Evolutionary conservation across 441 rosid species (phyloP), one percentile per base, ranked within the genome.

Genomic region (Populus hybrid): DNA sequence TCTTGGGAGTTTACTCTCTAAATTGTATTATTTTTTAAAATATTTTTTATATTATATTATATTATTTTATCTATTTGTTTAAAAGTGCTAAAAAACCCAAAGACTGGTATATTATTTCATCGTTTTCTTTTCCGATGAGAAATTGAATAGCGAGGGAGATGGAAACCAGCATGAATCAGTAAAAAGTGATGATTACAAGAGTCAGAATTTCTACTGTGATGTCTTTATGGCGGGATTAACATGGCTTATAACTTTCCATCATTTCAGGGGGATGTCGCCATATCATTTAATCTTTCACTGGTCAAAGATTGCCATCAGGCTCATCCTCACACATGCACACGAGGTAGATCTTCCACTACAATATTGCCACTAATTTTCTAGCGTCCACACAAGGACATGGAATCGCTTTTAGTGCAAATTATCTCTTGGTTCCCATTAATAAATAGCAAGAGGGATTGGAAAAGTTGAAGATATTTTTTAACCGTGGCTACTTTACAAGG

Each of bases 311-410:
- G 75, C 67, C 24, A 72, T 71, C 69, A 67, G 34, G 24, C 53
- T 68, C 75, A 57, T 34, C 21, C 32, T 5, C 53, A 5, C 50
- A 77, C 75, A 72, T 79, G 78, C 80, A 81, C 57, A 50, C 57
- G 57, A 50, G 57, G 57, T 16, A 50, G 57, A 50, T 50, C 57
- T 50, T 50, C 57, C 57, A 50, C 57, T 30, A 30, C 59, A n/a
- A 59, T 30, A 30, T 30, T 28, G 34, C 34, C 14, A 66, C 7
- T 59, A 53, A 30, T 30, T 53, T 35, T 21, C 61, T 9, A 34
- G 12, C 32, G 78, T 53, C 69, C 83, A 75, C 78, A 82, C 86
- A 78, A 79, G 78, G 86, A 83, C 87, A 79, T 78, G 79, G 76
- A 82, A 74, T 76, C 78, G 9, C 90, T 83, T 85, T 86, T 78